Percentiles rank a stretch among this genome's conserved stretches.
Evolutionary conservation across 805 yeast species (phyloP).

Genomic region (Candida coquimbonensis): DNA sequence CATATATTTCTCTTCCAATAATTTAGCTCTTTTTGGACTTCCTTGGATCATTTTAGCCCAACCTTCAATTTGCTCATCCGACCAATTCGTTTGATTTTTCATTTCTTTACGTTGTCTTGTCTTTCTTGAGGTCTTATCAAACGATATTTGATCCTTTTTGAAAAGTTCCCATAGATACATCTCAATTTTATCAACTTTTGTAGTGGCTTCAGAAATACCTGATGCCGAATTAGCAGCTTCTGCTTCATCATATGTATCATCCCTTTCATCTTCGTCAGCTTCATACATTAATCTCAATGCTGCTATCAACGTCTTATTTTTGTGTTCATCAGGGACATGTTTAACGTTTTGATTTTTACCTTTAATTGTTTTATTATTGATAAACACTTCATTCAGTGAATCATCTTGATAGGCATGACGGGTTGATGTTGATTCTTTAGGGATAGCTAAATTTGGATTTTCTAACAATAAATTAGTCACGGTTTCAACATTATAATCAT

Average conservation of each 20-base stretch:
- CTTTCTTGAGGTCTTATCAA: conserved; percentile 45
- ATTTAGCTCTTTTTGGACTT: conserved; percentile 53
- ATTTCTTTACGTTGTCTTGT: conserved; percentile 44
- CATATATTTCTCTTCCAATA: conserved; percentile 57
- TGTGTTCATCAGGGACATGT: conserved; percentile 40
- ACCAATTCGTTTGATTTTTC: conserved; percentile 53
- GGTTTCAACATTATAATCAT: conserved; percentile 45
- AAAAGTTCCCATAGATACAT: conserved; percentile 47
- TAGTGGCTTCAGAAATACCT: conserved; percentile 6
- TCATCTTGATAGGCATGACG: conserved; percentile 16
- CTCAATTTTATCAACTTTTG: conserved; percentile 38
- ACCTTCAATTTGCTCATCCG: conserved; percentile 89
- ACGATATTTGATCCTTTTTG: conserved; percentile 42
- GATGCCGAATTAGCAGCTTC: conserved; percentile 24
- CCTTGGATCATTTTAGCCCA: conserved; percentile 76
- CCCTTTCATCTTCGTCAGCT: conserved; percentile 80
- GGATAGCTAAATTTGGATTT: conserved; percentile 37
- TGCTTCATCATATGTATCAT: conserved; percentile 64
- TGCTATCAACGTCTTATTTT: conserved; percentile 48
- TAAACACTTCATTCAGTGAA: conserved; percentile 8
- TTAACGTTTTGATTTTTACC: conserved; percentile 5
- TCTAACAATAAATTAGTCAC: conserved; percentile 59
- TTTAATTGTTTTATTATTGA: conserved; percentile 14
- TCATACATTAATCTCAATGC: conserved; percentile 62
- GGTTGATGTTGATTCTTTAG: conserved; percentile 8